Evolutionary conservation across 2,329 filamentous ascomycete genomes (phyloP).

Genomic region (Zymoseptoria pseudotritici): DNA sequence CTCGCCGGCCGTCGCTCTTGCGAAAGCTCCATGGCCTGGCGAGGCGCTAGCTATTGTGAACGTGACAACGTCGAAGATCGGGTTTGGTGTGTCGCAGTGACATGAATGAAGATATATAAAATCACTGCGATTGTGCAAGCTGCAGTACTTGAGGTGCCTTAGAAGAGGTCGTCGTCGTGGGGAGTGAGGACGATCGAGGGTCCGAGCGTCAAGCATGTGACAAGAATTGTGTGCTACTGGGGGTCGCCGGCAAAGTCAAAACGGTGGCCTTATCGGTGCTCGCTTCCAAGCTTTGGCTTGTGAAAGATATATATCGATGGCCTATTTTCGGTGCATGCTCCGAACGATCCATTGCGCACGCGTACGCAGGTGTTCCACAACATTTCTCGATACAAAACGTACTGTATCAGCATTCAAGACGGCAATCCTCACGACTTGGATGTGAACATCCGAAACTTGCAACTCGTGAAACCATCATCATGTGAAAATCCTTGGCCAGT

Average conservation of each 20-base stretch:
- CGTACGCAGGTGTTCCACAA: neutral
- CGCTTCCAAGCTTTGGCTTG: neutral
- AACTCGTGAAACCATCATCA: neutral
- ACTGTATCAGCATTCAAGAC: neutral
- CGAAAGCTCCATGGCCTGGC: constrained; percentile 24
- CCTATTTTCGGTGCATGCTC: neutral
- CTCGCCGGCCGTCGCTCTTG: constrained; percentile 33
- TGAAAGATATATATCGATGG: neutral
- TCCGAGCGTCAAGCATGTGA: neutral
- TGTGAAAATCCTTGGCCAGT: neutral
- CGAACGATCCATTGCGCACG: neutral
- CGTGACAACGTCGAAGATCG: constrained; percentile 13
- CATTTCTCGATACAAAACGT: neutral
- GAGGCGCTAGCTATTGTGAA: constrained; percentile 14
- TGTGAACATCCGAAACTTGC: neutral
- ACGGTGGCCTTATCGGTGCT: neutral
- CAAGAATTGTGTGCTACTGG: neutral
- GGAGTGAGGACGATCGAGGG: neutral
- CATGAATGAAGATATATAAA: constrained; percentile 5
- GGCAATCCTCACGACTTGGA: neutral
- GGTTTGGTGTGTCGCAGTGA: constrained; percentile 2
- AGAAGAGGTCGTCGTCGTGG: neutral
- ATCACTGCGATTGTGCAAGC: neutral
- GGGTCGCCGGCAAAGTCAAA: neutral
- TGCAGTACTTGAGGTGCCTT: no score